phyloP scores from a whole-genome alignment of 1,139 yeast genomes.

The Zygosaccharomyces sapae region DNA sequence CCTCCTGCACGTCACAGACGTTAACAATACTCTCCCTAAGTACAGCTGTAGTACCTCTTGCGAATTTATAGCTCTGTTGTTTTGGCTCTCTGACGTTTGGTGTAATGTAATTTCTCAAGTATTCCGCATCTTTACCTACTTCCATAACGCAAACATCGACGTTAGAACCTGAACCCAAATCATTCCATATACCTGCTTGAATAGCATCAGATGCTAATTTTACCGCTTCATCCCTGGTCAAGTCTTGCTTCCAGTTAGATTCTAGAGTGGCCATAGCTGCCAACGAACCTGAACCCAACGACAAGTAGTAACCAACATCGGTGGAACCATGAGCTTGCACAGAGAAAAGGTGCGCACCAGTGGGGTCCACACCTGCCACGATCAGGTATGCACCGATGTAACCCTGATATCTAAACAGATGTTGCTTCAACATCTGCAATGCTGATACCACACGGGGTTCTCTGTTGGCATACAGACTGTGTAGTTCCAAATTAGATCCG shows the following conservation, averaged over 20 bases:
- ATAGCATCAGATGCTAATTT: slow-evolving; percentile 87
- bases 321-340: slow-evolving; percentile 98
- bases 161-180: slow-evolving; percentile 96
- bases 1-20: slow-evolving; percentile 68
- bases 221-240: slow-evolving; percentile 85
- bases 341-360: slow-evolving; percentile 88
- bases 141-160: slow-evolving; percentile 98
- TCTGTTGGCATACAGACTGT: slow-evolving; percentile 74
- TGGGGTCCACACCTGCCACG: slow-evolving; percentile 95
- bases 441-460: slow-evolving; percentile 93
- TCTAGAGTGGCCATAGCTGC: slow-evolving; percentile 99
- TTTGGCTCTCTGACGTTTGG: slow-evolving; percentile 85
- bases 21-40: slow-evolving; percentile 61
- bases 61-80: slow-evolving; percentile 76
- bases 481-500: slow-evolving; percentile 85
- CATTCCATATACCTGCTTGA: slow-evolving; percentile 98
- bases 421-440: slow-evolving; percentile 88
- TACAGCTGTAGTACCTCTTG: slow-evolving; percentile 88
- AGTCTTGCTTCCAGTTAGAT: slow-evolving; percentile 72
- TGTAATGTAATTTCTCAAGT: slow-evolving; percentile 80
- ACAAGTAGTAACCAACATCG: slow-evolving; percentile 87
- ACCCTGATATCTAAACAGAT: slow-evolving; percentile 93
- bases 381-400: slow-evolving; percentile 94
- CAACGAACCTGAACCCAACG: slow-evolving; percentile 95
- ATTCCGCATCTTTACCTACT: slow-evolving; percentile 77